phyloP scores from a whole-genome alignment of 768 basidiomycete species.

The Leccinum truebloodii region DNA sequence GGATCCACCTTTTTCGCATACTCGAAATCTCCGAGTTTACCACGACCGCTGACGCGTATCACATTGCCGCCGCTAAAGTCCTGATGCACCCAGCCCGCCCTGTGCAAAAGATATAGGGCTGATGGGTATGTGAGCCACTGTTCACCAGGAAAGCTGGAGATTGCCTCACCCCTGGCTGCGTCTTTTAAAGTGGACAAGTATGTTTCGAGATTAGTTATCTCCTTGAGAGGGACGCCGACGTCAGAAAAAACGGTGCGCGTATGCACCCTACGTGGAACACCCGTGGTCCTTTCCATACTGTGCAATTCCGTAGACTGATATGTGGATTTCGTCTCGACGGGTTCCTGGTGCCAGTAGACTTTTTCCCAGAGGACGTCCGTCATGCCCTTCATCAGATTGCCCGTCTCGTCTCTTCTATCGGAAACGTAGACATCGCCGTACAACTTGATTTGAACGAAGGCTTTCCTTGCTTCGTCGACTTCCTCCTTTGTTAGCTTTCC shows the following conservation, averaged over 20 bases:
- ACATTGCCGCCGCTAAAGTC: conserved; percentile 9
- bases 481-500: not conserved
- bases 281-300: not conserved
- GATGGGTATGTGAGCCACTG: not conserved
- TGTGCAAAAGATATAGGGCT: conserved; percentile 10
- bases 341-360: too few species aligned
- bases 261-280: not conserved
- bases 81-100: conserved; percentile 5
- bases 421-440: not conserved
- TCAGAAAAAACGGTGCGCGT: not conserved
- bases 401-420: not conserved
- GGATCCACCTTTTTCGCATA: conserved; percentile 7
- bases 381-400: not conserved
- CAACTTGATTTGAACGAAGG: not conserved
- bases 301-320: not conserved
- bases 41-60: not conserved
- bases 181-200: not conserved
- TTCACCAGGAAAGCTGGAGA: not conserved
- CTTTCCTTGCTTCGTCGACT: not conserved
- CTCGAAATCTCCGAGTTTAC: conserved; percentile 17
- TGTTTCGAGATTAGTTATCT: not conserved
- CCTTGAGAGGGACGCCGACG: not conserved
- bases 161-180: not conserved
- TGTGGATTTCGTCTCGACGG: too few species aligned
- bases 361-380: too few species aligned